Evolutionary conservation across 352 stramenopile genomes (phyloP), one percentile per base, ranked within the genome.

Genomic region (Globisporangium solare): DNA sequence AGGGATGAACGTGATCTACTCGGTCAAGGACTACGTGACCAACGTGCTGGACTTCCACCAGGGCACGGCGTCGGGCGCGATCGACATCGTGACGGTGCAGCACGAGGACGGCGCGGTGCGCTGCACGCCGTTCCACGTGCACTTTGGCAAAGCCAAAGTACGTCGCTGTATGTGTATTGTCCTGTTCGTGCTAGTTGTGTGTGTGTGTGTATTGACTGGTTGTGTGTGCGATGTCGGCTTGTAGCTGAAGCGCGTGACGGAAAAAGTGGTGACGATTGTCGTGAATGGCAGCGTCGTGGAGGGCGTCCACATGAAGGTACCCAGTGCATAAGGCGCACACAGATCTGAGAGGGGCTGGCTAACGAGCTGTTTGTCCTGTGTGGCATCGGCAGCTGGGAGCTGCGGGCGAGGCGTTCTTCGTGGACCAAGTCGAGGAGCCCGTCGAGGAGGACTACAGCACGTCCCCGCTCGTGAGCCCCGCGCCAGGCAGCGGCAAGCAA

Each of bases 21-120:
- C 82, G 49, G 77, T 92, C 39, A 92, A 92, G 58, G 85, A 91
- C 62, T 94, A 94, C 65, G 79, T 94, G 52, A 86, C 74, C 52
- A 89, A 89, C 59, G 83, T 94, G 21, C 78, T 92, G 47, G 71
- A 88, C 51, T 69, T 77, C 39, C 68, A 88, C 48, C 72, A 83
- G 42, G 79, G 73, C 54, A 71, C 68, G 18, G 67, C 57, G 54
- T 90, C 82, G 3, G 86, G 83, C 40, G 86, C 84, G 40, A 86
- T 93, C 58, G 84, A 96, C 64, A 74, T 94, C n/a, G 78, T 96
- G 48, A 78, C 70, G 14, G 79, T 96, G 50, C 76, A 88, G 52
- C 81, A 92, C 51, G 68, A 84, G 22, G 81, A 86, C 61, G 79
- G 78, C 35, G 51, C 56, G 11, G 58, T 86, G 40, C 68, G 51